A percentile compares a stretch with the other conserved stretches of the same genome.
Evolutionary conservation across 176 grass and related monocot genomes (phyloP).

Genomic region (Avena eriantha): DNA sequence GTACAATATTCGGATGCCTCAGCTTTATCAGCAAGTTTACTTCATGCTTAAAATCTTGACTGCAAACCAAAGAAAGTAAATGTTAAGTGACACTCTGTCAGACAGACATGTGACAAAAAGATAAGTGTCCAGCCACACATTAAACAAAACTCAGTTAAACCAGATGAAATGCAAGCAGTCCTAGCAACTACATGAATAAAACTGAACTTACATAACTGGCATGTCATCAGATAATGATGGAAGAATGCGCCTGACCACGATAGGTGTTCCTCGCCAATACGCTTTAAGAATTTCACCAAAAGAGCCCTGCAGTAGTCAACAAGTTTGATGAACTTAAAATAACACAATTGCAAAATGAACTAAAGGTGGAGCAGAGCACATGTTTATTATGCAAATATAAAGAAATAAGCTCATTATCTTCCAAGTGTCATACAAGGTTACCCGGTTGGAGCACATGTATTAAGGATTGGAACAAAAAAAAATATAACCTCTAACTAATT

Average conservation of each 20-base stretch:
- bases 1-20: constrained; percentile 98
- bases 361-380: constrained; percentile 15
- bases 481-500: no score
- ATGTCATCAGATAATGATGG: constrained; percentile 96
- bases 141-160: constrained; percentile 1
- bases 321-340: constrained; percentile 42
- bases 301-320: constrained; percentile 72
- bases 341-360: constrained; percentile 2
- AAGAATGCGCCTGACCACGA: constrained; percentile 98
- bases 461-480: no score
- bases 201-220: constrained; percentile 79
- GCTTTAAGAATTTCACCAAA: constrained; percentile 99
- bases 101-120: background rate
- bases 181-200: background rate
- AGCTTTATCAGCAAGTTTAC: constrained; percentile 97
- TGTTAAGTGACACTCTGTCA: constrained; percentile 24
- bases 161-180: background rate
- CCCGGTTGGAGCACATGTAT: no score
- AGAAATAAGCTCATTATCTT: background rate
- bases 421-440: background rate
- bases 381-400: background rate
- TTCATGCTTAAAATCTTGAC: constrained; percentile 99
- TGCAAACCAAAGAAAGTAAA: constrained; percentile 50
- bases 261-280: constrained; percentile 97
- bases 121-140: constrained; percentile 1